A percentile compares a stretch with the other conserved stretches of the same genome.
phyloP scores from a whole-genome alignment of 305 asterid genomes.

The Rubia balearica region DNA sequence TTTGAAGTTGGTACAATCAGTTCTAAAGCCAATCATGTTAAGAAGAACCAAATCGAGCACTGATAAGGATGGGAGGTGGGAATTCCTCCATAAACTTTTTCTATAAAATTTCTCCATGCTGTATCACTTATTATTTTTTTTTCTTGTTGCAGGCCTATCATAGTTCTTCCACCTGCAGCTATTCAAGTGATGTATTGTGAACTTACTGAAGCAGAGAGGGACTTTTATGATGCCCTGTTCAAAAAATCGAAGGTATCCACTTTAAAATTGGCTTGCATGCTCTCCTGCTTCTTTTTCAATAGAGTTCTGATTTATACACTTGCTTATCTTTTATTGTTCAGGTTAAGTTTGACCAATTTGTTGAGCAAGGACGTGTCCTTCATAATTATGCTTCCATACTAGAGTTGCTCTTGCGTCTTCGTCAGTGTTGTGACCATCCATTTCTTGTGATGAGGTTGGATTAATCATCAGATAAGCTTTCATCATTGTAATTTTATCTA shows the following conservation, averaged over 20 bases:
- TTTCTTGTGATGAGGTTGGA: conserved; percentile 92
- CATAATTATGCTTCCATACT: conserved; percentile 96
- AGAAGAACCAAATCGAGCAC: conserved; percentile 94
- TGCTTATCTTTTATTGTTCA: conserved; percentile 25
- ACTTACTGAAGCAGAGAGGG: conserved; percentile 77
- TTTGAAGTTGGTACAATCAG: conserved; percentile 72
- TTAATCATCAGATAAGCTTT: conserved; percentile 13
- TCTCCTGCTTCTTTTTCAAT: conserved; percentile 1
- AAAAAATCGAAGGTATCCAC: conserved; percentile 73
- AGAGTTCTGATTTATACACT: not conserved
- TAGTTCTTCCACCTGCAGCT: conserved; percentile 93
- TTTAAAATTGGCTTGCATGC: conserved; percentile 7
- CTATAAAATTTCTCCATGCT: not conserved
- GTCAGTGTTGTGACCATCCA: conserved; percentile 99
- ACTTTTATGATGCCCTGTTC: conserved; percentile 91
- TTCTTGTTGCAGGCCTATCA: conserved; percentile 58
- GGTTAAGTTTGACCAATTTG: conserved; percentile 93
- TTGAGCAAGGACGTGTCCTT: conserved; percentile 97
- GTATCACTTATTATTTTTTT: not conserved
- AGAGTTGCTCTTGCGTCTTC: conserved; percentile 96
- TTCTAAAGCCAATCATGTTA: conserved; percentile 81
- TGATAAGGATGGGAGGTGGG: conserved; percentile 85
- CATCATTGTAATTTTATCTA: not conserved
- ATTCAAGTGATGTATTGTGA: conserved; percentile 81
- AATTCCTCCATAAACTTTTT: not conserved